phyloP scores from a whole-genome alignment of 306 rosid genomes.

The Begonia loranthoides region DNA sequence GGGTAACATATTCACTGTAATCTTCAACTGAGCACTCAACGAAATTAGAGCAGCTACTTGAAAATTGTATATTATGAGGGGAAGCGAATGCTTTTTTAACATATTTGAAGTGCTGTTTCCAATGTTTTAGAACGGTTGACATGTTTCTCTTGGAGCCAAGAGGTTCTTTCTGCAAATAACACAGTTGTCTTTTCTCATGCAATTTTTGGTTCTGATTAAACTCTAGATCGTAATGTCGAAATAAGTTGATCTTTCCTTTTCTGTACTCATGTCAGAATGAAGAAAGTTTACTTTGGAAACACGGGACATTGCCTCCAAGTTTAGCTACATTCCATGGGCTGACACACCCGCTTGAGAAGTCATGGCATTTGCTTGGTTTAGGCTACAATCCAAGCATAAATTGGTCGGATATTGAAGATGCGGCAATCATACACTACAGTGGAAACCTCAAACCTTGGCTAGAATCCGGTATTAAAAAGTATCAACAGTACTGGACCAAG shows the following conservation, averaged over 20 bases:
- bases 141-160: no score
- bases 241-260: slow-evolving; percentile 4
- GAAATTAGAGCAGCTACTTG: no score
- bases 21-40: no score
- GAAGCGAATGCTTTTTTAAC: no score
- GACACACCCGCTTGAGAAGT: slow-evolving; percentile 69
- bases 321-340: slow-evolving; percentile 83
- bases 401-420: slow-evolving; percentile 45
- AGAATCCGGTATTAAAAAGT: slow-evolving; percentile 81
- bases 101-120: no score
- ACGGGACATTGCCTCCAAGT: slow-evolving; percentile 92
- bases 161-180: no score
- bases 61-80: no score
- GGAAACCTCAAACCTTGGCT: slow-evolving; percentile 99
- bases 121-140: no score
- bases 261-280: slow-evolving; percentile 47
- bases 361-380: slow-evolving; percentile 98
- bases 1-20: no score
- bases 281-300: slow-evolving; percentile 89
- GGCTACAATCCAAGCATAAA: slow-evolving; percentile 86
- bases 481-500: slow-evolving; percentile 71
- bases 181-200: no score
- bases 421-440: slow-evolving; percentile 86
- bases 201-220: no score
- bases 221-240: no score